A percentile compares a stretch with the other conserved stretches of the same genome.
These are phyloP conservation scores for Xerocomus spinulosus DNA, from an alignment of 768 basidiomycete genomes.

Conservation along the genomic window DNA sequence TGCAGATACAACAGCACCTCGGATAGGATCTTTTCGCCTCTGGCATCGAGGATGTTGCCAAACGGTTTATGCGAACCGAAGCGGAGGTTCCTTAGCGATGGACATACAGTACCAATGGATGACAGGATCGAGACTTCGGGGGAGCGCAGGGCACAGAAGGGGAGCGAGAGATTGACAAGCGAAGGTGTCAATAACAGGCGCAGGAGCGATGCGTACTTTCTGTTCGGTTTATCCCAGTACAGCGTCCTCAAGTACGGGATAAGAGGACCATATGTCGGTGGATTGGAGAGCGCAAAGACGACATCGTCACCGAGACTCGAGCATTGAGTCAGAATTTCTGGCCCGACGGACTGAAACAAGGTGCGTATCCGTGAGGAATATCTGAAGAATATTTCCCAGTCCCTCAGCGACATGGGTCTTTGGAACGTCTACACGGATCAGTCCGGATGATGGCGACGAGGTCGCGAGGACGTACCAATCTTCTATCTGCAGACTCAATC, in stretches of 20 bases:
- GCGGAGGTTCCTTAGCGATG: constrained; percentile 12
- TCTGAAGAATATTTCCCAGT: constrained; percentile 26
- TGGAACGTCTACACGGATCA: constrained; percentile 18
- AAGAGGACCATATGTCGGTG: constrained; percentile 20
- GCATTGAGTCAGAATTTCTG: not conserved
- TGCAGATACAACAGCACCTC: constrained; percentile 16
- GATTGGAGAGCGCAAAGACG: constrained; percentile 23
- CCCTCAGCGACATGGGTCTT: constrained; percentile 24
- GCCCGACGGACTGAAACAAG: constrained; percentile 1
- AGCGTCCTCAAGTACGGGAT: constrained; percentile 20
- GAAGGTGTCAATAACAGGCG: constrained; percentile 20
- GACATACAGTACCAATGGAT: constrained; percentile 19
- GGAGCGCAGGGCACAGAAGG: constrained; percentile 4
- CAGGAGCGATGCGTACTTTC: constrained; percentile 17
- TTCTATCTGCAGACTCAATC: constrained; percentile 3
- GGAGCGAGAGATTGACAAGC: constrained; percentile 14
- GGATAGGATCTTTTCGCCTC: constrained; percentile 20
- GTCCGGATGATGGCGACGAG: not conserved
- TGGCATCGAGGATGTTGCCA: constrained; percentile 3
- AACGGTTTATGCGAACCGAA: constrained; percentile 1
- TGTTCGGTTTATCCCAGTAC: constrained; percentile 13
- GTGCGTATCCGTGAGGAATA: constrained; percentile 23
- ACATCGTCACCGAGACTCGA: constrained; percentile 16
- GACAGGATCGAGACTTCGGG: constrained; percentile 19
- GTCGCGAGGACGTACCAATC: constrained; percentile 9